A percentile compares a stretch with the other conserved stretches of the same genome.
Conservation (phyloP, 106 monocot genomes). For the Phalaenopsis aphrodite region DNA sequence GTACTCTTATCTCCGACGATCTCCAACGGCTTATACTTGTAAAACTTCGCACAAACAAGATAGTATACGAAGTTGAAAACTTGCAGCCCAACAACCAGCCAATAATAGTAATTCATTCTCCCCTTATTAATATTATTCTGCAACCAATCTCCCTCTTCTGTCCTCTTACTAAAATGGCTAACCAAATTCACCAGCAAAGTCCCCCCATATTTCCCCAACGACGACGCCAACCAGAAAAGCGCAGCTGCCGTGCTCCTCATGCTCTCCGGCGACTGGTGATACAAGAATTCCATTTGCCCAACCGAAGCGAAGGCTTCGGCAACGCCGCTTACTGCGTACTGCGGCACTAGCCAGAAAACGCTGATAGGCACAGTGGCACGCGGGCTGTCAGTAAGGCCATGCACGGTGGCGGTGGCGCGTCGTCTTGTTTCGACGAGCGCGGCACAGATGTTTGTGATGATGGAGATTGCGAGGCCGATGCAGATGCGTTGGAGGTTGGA, state of each 20-base stretch:
- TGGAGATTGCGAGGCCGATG: conserved; percentile 23
- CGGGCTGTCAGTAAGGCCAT: conserved; percentile 18
- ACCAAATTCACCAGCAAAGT: conserved; percentile 24
- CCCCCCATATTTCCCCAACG: conserved; percentile 23
- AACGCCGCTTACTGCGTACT: conserved; percentile 30
- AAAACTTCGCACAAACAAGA: conserved; percentile 10
- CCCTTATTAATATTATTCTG: conserved; percentile 19
- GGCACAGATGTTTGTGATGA: conserved; percentile 13
- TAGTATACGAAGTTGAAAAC: conserved; percentile 10
- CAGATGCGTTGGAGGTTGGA: conserved; percentile 30
- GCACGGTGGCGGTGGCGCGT: conserved; percentile 8
- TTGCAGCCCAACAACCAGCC: conserved; percentile 11
- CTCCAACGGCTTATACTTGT: conserved; percentile 12
- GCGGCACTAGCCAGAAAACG: conserved; percentile 44
- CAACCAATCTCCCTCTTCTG: conserved; percentile 17
- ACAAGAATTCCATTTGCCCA: conserved; percentile 36
- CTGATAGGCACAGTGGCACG: conserved; percentile 10
- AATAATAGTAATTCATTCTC: conserved; percentile 9
- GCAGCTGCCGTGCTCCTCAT: conserved; percentile 34
- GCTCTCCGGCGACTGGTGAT: conserved; percentile 40
- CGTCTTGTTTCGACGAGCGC: conserved; percentile 25
- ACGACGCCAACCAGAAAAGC: conserved; percentile 21
- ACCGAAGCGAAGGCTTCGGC: conserved; percentile 28
- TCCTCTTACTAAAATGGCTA: conserved; percentile 7
- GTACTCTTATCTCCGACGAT: conserved; percentile 1